Conservation (phyloP, 2,329 filamentous ascomycete species). For the Fusarium humuli region DNA sequence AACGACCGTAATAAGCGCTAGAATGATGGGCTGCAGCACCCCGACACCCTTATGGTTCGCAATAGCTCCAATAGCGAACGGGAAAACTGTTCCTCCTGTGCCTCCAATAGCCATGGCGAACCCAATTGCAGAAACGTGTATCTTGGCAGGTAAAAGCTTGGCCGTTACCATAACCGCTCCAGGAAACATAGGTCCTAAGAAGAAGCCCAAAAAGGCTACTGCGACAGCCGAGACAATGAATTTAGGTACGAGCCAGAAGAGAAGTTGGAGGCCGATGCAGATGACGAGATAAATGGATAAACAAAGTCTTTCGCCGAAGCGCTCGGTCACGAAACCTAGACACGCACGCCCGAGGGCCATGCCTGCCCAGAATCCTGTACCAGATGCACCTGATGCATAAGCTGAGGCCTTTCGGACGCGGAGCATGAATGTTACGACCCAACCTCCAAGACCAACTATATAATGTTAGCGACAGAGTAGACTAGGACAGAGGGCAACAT, state of each 20-base stretch:
- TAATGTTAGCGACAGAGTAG: not conserved
- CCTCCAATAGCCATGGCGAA: conserved; percentile 81
- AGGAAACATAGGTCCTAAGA: conserved; percentile 79
- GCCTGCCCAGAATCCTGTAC: conserved; percentile 84
- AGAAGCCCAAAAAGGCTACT: conserved; percentile 77
- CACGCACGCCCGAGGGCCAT: conserved; percentile 75
- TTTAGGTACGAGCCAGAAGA: conserved; percentile 68
- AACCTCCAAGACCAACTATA: conserved; percentile 74
- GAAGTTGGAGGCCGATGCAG: conserved; percentile 70
- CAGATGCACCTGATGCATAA: conserved; percentile 78
- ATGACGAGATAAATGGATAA: conserved; percentile 70
- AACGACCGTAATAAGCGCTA: conserved; percentile 56
- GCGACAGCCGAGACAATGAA: conserved; percentile 70
- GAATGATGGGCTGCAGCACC: conserved; percentile 63
- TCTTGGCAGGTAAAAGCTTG: conserved; percentile 74
- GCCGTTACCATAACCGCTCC: conserved; percentile 77
- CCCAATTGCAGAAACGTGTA: conserved; percentile 79
- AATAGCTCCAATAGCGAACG: conserved; percentile 72
- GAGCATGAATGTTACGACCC: conserved; percentile 86
- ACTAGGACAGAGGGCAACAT: rapidly evolving
- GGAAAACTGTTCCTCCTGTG: conserved; percentile 71
- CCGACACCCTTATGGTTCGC: conserved; percentile 62
- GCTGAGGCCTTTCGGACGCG: conserved; percentile 71
- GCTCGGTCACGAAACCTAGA: conserved; percentile 77
- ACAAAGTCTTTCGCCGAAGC: conserved; percentile 72